Conservation (phyloP, 2,329 filamentous ascomycete genomes). For the Parastagonospora nodorum region DNA sequence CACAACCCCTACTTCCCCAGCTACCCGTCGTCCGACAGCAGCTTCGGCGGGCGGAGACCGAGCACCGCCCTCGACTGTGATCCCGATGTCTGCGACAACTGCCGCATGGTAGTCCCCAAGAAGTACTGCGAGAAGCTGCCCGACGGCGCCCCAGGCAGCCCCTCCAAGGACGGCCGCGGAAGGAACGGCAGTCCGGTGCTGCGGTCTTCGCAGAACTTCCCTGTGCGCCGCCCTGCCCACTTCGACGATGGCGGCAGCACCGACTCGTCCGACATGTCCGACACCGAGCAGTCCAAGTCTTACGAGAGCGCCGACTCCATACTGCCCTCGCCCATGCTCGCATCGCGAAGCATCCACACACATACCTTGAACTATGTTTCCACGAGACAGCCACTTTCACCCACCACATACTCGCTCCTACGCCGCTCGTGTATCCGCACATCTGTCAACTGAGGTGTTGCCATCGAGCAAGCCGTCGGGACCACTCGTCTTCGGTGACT, state of each 20-base stretch:
- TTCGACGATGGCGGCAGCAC: slow-evolving; percentile 40
- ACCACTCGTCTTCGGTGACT: slow-evolving; percentile 63
- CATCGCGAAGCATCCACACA: slow-evolving; percentile 51
- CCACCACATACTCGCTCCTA: slow-evolving; percentile 59
- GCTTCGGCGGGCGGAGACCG: slow-evolving; percentile 37
- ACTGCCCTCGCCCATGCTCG: slow-evolving; percentile 51
- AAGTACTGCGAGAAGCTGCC: slow-evolving; percentile 60
- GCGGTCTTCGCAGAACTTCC: slow-evolving; percentile 59
- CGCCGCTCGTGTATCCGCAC: slow-evolving; percentile 64
- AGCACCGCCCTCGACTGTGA: slow-evolving; percentile 51
- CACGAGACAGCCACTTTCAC: slow-evolving; percentile 60
- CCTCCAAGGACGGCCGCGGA: slow-evolving; percentile 54
- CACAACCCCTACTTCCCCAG: slow-evolving; percentile 58
- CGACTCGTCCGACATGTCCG: slow-evolving; percentile 43
- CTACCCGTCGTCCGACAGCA: slow-evolving; percentile 36
- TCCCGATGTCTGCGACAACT: slow-evolving; percentile 62
- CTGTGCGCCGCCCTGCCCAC: slow-evolving; percentile 51
- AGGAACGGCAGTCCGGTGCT: slow-evolving; percentile 60
- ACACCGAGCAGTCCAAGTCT: slow-evolving; percentile 46
- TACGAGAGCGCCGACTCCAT: slow-evolving; percentile 43
- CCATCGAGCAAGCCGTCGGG: slow-evolving; percentile 62
- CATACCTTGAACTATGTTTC: slow-evolving; percentile 64
- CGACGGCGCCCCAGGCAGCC: slow-evolving; percentile 58
- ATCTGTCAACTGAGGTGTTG: slow-evolving; percentile 61
- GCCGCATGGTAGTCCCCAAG: slow-evolving; percentile 60